Percentiles rank a stretch among this genome's conserved stretches.
Evolutionary conservation across 495 filamentous ascomycete genomes (phyloP).

Genomic region (Amphirosellinia nigrospora): DNA sequence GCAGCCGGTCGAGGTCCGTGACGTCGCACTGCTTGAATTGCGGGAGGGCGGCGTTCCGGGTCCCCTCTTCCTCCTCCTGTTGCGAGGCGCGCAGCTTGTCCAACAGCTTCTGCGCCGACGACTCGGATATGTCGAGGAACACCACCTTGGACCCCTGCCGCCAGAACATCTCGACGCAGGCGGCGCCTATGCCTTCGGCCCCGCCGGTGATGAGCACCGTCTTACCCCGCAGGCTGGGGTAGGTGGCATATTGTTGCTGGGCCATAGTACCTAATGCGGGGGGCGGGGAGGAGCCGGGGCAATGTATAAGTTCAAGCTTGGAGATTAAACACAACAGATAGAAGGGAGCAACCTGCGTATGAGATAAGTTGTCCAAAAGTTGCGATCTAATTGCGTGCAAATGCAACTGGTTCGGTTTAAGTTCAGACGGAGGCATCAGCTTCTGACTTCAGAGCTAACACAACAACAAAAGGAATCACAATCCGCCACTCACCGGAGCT

Average conservation of each 20-base stretch:
- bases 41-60: background rate
- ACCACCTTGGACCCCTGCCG: constrained; percentile 54
- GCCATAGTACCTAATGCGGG: background rate
- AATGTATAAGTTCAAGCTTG: background rate
- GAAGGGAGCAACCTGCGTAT: background rate
- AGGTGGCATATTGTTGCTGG: constrained; percentile 37
- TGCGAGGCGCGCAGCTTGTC: constrained; percentile 43
- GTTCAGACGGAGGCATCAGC: background rate
- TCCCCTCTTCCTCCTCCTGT: constrained; percentile 23
- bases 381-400: background rate
- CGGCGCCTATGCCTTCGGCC: constrained; percentile 59
- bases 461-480: background rate
- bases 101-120: constrained; percentile 44
- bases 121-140: constrained; percentile 53
- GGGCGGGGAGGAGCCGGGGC: background rate
- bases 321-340: background rate
- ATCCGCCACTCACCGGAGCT: background rate
- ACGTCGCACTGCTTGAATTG: constrained; percentile 56
- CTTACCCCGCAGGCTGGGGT: constrained; percentile 48
- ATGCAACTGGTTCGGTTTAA: background rate
- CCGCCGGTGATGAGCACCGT: constrained; percentile 60
- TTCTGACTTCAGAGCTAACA: background rate
- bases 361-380: background rate
- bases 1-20: constrained; percentile 40
- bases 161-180: constrained; percentile 51